Evolutionary conservation across 1,139 yeast genomes (phyloP).

Genomic region (Geotrichum carabidarum): DNA sequence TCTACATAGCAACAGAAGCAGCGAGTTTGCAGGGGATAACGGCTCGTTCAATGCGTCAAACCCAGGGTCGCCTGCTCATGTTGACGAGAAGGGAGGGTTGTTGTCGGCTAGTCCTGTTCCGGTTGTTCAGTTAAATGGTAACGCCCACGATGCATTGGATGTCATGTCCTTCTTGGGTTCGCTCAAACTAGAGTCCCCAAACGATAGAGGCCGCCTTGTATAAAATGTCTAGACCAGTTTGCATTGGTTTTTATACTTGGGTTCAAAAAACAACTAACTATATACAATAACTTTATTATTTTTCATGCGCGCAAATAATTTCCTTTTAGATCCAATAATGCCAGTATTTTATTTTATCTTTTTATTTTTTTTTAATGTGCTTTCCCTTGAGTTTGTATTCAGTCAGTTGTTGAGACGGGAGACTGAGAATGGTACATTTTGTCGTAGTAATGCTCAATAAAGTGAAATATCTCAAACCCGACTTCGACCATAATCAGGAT

Average conservation of each 20-base stretch:
- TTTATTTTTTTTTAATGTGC: no score
- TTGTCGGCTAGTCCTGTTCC: neutral
- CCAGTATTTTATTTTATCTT: no score
- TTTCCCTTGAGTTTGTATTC: no score
- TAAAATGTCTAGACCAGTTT: neutral
- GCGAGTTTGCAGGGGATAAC: constrained; percentile 3
- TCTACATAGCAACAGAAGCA: constrained; percentile 15
- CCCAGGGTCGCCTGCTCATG: neutral
- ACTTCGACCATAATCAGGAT: constrained; percentile 79
- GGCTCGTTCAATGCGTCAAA: no score
- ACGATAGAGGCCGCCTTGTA: constrained; percentile 26
- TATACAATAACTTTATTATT: no score
- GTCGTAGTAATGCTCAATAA: constrained; percentile 37
- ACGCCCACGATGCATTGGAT: constrained; percentile 22
- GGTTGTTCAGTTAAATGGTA: neutral
- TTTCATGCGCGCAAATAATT: no score
- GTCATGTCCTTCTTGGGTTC: constrained; percentile 24
- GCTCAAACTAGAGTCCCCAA: constrained; percentile 20
- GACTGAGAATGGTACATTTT: no score
- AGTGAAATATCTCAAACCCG: constrained; percentile 66
- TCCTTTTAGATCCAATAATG: no score
- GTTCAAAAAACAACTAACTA: no score
- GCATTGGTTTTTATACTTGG: no score
- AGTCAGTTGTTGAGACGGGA: no score
- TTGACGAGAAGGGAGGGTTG: neutral